Evolutionary conservation across 73 alveolate genomes (phyloP).

Genomic region (Effrenium voratum): DNA sequence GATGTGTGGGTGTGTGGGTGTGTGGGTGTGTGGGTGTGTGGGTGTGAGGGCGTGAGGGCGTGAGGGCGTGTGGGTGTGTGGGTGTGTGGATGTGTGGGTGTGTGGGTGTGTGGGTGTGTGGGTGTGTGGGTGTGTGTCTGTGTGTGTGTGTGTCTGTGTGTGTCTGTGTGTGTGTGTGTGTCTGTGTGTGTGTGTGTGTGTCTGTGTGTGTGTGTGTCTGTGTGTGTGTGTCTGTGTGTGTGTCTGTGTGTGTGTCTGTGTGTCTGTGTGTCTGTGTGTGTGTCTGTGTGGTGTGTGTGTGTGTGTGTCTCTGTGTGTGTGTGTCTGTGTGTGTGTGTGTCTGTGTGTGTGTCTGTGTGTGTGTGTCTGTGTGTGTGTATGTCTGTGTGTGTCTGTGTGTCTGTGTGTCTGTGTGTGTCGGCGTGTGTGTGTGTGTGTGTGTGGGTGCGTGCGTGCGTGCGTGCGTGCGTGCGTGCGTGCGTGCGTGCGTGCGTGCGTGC

Average conservation of each 20-base stretch:
- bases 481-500: neutral
- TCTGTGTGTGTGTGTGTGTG: constrained; percentile 23
- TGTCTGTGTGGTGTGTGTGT: constrained; percentile 5
- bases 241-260: constrained; percentile 18
- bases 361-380: constrained; percentile 23
- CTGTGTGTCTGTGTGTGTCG: neutral
- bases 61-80: constrained; percentile 6
- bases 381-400: constrained; percentile 12
- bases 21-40: constrained; percentile 35
- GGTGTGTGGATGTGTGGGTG: constrained; percentile 12
- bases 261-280: constrained; percentile 2
- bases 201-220: constrained; percentile 18
- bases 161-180: constrained; percentile 18
- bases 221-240: constrained; percentile 18
- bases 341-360: constrained; percentile 23
- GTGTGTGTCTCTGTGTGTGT: constrained; percentile 12
- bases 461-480: neutral
- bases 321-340: constrained; percentile 18
- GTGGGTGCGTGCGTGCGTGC: neutral
- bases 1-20: constrained; percentile 8
- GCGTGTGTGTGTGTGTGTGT: neutral
- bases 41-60: constrained; percentile 7
- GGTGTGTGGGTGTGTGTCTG: constrained; percentile 17
- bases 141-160: constrained; percentile 23
- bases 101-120: constrained; percentile 16